Base-by-base conservation (phyloP, 202 grass and related monocot genomes). In the Zoysia matrella region DNA sequence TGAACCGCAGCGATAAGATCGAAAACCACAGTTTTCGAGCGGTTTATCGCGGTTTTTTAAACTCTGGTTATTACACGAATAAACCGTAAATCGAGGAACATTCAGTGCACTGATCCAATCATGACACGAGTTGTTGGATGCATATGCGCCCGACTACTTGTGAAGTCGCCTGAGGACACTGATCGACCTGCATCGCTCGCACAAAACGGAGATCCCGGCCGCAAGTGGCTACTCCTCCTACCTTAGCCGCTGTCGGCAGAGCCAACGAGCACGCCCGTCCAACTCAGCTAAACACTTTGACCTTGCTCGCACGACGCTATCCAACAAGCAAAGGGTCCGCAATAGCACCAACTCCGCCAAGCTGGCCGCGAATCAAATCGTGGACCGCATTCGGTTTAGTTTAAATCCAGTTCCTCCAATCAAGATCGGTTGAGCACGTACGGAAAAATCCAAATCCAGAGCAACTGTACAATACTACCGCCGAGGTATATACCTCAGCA, bases 241-340 rank as follows among this genome's bases (percentile, higher is more conserved):
- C 66, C 71, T 18, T 43, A 15, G 56, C 82, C 65, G 45, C 48
- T 57, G 41, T 75, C 56, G 11, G 22, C 12, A 8, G 70, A 64
- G 84, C 86, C 80, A 87, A 86, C 88, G 80, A 40, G 50, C 65
- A 83, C 50, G 49, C 44, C 40, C 22, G 8, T 58, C 84, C 84
- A 83, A 65, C 75, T 83, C 74, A 80, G 84, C 74, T 71, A 22
- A 69, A 71, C 75, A 61, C 43, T 71, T 71, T 75, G 74, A 86
- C 69, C 88, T 69, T 48, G 1, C 11, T 51, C 63, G 54, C 40
- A 50, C 49, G 30, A 60, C 65, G 15, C 62, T 80, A 76, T 41
- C 42, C 54, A 80, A 58, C 72, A 79, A 69, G 62, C 73, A 78
- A 73, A 74, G 69, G 22, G 61, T 67, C 75, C 71, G 68, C 79